Evolutionary conservation across 1,284 basidiomycete genomes (phyloP).

Genomic region (Heliocybe sulcata): DNA sequence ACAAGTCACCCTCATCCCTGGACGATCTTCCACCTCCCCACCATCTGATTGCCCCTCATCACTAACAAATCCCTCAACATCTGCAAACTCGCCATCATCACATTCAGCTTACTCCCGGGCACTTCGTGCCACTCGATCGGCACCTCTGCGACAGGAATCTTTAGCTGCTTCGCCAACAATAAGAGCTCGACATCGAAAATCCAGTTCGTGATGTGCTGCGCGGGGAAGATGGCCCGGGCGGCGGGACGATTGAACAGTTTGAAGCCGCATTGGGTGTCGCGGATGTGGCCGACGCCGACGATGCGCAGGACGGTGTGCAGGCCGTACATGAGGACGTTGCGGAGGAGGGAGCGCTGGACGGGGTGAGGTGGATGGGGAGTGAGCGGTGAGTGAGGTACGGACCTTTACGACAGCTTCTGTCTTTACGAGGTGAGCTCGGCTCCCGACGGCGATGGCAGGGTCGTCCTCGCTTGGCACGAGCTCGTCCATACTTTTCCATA

Average conservation of each 20-base stretch:
- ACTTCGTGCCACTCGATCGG: slow-evolving; percentile 91
- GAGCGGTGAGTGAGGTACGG: slow-evolving; percentile 12
- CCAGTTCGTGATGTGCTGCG: slow-evolving; percentile 81
- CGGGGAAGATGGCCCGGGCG: slow-evolving; percentile 76
- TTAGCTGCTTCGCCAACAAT: slow-evolving; percentile 74
- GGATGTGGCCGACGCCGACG: slow-evolving; percentile 81
- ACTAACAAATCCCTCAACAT: slow-evolving; percentile 88
- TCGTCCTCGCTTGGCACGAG: slow-evolving; percentile 35
- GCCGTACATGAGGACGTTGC: slow-evolving; percentile 90
- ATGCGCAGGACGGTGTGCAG: slow-evolving; percentile 81
- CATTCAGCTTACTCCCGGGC: slow-evolving; percentile 83
- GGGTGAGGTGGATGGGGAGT: not conserved
- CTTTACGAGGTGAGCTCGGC: slow-evolving; percentile 85
- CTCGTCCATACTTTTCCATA: slow-evolving; percentile 70
- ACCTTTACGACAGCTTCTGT: slow-evolving; percentile 94
- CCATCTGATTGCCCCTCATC: slow-evolving; percentile 72
- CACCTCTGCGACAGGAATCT: slow-evolving; percentile 78
- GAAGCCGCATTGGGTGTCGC: slow-evolving; percentile 96
- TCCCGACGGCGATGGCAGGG: slow-evolving; percentile 76
- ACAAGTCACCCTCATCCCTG: not conserved
- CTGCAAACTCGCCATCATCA: slow-evolving; percentile 76
- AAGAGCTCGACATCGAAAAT: slow-evolving; percentile 94
- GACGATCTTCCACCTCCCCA: slow-evolving; percentile 53
- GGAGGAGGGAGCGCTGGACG: slow-evolving; percentile 70
- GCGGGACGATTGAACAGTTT: slow-evolving; percentile 84